phyloP scores from a whole-genome alignment of 164 flowering plant genomes.

The Sedum album region DNA sequence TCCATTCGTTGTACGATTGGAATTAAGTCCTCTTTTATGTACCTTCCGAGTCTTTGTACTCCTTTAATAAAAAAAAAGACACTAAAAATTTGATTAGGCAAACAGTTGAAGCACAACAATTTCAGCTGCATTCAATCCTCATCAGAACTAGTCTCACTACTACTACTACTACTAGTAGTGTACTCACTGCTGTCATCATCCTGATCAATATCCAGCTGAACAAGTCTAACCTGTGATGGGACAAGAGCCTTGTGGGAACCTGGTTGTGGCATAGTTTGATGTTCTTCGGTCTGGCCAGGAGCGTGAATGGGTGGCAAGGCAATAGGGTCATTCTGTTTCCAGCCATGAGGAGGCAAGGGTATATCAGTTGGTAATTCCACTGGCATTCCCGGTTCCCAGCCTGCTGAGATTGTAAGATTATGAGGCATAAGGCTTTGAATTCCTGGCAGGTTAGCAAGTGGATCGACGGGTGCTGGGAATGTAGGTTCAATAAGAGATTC shows the following conservation, averaged over 20 bases:
- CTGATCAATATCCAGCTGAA: slow-evolving; percentile 73
- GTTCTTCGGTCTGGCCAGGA: slow-evolving; percentile 43
- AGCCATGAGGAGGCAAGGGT: neutral
- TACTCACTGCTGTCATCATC: slow-evolving; percentile 81
- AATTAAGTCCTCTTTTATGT: no score
- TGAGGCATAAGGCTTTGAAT: slow-evolving; percentile 52
- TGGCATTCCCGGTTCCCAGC: slow-evolving; percentile 76
- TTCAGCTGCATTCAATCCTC: slow-evolving; percentile 36
- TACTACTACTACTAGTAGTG: no score
- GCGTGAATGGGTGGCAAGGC: slow-evolving; percentile 51
- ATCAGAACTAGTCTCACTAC: slow-evolving; percentile 65
- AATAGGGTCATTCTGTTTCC: slow-evolving; percentile 18
- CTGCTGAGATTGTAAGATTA: slow-evolving; percentile 20
- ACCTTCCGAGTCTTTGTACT: no score
- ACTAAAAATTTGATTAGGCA: no score
- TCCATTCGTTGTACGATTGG: no score
- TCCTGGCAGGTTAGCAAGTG: slow-evolving; percentile 28
- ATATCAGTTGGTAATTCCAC: slow-evolving; percentile 20
- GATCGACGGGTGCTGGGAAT: slow-evolving; percentile 24
- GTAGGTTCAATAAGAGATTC: slow-evolving; percentile 59
- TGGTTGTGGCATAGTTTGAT: slow-evolving; percentile 30
- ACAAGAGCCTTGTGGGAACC: slow-evolving; percentile 44
- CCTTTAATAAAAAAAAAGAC: no score
- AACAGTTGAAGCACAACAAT: no score
- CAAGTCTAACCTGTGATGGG: slow-evolving; percentile 62